Evolutionary conservation across 2,329 filamentous ascomycete species (phyloP).

Genomic region (Talaromyces islandicus): DNA sequence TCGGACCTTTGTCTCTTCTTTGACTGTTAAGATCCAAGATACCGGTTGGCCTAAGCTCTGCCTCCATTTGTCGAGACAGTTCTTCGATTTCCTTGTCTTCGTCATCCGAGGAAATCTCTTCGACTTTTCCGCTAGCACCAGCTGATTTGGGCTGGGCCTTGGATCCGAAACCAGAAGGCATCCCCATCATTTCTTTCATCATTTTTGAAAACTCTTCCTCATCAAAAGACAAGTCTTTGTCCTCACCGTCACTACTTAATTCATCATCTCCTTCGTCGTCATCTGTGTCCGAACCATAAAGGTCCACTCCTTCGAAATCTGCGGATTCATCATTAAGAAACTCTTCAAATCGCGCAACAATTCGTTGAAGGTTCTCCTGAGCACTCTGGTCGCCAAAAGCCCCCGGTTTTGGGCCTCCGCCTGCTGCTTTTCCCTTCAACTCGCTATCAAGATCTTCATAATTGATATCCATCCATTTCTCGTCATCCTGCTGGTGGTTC

Average conservation of each 20-base stretch:
- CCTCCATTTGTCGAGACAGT: constrained; percentile 41
- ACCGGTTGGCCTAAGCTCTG: constrained; percentile 41
- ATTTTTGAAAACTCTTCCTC: constrained; percentile 68
- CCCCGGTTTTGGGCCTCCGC: constrained; percentile 17
- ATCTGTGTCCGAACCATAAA: constrained; percentile 52
- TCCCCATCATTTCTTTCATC: constrained; percentile 89
- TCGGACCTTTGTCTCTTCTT: constrained; percentile 15
- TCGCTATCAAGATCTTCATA: constrained; percentile 85
- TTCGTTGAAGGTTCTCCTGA: constrained; percentile 66
- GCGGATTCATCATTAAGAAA: constrained; percentile 84
- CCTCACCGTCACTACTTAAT: constrained; percentile 58
- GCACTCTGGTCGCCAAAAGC: constrained; percentile 41
- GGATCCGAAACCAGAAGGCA: constrained; percentile 40
- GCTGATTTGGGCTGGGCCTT: constrained; percentile 17
- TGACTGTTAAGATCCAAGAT: constrained; percentile 34
- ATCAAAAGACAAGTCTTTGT: constrained; percentile 72
- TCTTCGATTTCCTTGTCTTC: constrained; percentile 49
- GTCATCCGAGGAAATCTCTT: constrained; percentile 42
- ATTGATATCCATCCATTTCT: constrained; percentile 87
- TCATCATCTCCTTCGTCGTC: constrained; percentile 47
- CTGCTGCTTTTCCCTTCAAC: constrained; percentile 50
- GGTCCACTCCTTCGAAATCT: constrained; percentile 69
- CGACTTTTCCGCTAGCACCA: constrained; percentile 27
- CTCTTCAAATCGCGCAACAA: constrained; percentile 87
- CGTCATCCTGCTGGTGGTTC: constrained; percentile 69